A percentile compares a stretch with the other conserved stretches of the same genome.
phyloP scores from a whole-genome alignment of 768 basidiomycete species.

The Tricholoma sp. region DNA sequence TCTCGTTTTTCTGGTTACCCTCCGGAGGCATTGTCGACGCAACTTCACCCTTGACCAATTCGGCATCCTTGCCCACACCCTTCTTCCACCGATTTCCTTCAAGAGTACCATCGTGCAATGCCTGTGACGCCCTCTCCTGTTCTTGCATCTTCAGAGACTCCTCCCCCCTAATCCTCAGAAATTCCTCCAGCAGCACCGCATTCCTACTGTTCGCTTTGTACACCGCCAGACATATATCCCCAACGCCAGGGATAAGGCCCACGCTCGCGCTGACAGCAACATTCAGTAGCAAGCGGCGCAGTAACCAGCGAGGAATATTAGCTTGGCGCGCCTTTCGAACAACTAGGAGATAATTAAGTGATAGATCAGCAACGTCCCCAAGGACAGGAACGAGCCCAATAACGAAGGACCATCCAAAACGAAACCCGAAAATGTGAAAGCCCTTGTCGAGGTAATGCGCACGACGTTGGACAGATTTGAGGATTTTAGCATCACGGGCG shows the following conservation, averaged over 20 bases:
- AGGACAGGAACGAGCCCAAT: slow-evolving; percentile 70
- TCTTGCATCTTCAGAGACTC: slow-evolving; percentile 55
- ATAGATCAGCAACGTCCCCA: slow-evolving; percentile 59
- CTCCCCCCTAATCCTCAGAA: slow-evolving; percentile 70
- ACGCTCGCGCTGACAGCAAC: slow-evolving; percentile 62
- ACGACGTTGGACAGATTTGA: slow-evolving; percentile 67
- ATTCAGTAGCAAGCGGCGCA: slow-evolving; percentile 71
- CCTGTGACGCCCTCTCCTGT: slow-evolving; percentile 19
- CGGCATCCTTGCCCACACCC: slow-evolving; percentile 28
- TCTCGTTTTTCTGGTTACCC: not conserved
- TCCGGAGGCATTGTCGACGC: slow-evolving; percentile 11
- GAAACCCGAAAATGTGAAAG: slow-evolving; percentile 71
- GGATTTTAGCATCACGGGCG: slow-evolving; percentile 64
- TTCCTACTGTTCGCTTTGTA: slow-evolving; percentile 91
- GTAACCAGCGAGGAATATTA: slow-evolving; percentile 62
- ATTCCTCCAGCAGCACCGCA: slow-evolving; percentile 82
- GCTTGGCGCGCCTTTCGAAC: slow-evolving; percentile 70
- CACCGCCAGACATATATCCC: slow-evolving; percentile 69
- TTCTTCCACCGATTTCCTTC: slow-evolving; percentile 11
- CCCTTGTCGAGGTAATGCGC: slow-evolving; percentile 89
- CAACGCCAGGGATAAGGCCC: slow-evolving; percentile 65
- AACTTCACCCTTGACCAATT: slow-evolving; percentile 36
- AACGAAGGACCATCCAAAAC: slow-evolving; percentile 84
- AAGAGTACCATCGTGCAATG: not conserved
- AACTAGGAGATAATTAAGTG: slow-evolving; percentile 72